phyloP scores from a whole-genome alignment of 768 basidiomycete species.

The Rhodotorula graminis region DNA sequence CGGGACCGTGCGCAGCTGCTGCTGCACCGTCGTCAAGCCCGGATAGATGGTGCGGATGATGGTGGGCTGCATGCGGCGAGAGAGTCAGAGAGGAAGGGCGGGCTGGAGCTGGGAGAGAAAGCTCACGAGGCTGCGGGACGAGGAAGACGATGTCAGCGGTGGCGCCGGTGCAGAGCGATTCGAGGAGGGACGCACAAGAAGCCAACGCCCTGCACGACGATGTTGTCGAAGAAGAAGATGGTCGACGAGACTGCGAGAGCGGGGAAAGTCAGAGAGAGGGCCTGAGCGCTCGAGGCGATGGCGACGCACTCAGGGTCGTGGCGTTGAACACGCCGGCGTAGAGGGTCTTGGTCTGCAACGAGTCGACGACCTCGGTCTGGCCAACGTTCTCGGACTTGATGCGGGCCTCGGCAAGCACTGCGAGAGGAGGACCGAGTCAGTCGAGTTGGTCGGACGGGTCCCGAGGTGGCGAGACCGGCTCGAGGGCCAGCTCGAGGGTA shows the following conservation, averaged over 20 bases:
- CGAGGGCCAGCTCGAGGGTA: too few species aligned
- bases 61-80: constrained; percentile 19
- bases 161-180: too few species aligned
- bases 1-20: constrained; percentile 29
- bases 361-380: constrained; percentile 35
- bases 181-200: constrained; percentile 11
- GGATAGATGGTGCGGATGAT: constrained; percentile 43
- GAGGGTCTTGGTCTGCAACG: constrained; percentile 27
- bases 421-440: too few species aligned
- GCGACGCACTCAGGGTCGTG: constrained; percentile 7
- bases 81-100: too few species aligned
- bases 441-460: too few species aligned
- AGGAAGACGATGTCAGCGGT: background rate
- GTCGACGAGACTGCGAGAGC: constrained; percentile 6
- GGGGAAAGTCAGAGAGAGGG: background rate
- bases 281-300: background rate
- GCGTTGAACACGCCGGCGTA: constrained; percentile 23
- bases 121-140: background rate
- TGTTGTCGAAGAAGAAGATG: constrained; percentile 44
- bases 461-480: too few species aligned
- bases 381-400: constrained; percentile 43
- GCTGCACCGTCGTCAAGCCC: constrained; percentile 18
- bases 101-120: background rate
- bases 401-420: constrained; percentile 33
- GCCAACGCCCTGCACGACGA: constrained; percentile 16